Evolutionary conservation across 1,284 basidiomycete species (phyloP).

Genomic region (Veloporphyrellus conicus): DNA sequence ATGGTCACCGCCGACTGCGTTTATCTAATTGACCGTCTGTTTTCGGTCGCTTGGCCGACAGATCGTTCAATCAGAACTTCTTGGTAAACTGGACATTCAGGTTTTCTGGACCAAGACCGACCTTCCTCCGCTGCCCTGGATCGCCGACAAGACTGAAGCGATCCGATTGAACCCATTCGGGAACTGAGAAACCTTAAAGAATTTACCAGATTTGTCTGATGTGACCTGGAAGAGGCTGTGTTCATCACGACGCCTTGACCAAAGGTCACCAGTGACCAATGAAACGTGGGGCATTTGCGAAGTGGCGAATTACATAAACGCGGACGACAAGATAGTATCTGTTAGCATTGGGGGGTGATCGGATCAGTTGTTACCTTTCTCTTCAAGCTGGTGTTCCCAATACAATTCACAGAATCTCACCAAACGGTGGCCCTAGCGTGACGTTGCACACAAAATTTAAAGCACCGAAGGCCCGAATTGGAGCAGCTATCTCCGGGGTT

Average conservation of each 20-base stretch:
- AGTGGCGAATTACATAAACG: slow-evolving; percentile 12
- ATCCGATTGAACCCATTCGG: not conserved
- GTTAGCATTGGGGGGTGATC: too few species aligned
- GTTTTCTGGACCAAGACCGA: slow-evolving; percentile 26
- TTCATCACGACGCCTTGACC: slow-evolving; percentile 17
- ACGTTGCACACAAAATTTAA: slow-evolving; percentile 44
- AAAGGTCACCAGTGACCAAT: slow-evolving; percentile 7
- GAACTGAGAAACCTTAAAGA: not conserved
- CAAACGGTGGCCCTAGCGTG: slow-evolving; percentile 42
- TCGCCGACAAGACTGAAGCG: not conserved
- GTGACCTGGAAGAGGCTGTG: not conserved
- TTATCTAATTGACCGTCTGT: too few species aligned
- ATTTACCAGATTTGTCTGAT: not conserved
- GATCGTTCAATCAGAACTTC: not conserved
- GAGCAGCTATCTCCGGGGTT: not conserved
- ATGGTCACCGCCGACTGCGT: too few species aligned
- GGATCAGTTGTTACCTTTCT: too few species aligned
- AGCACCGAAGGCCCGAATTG: not conserved
- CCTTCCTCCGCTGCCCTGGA: not conserved
- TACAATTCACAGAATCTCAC: too few species aligned
- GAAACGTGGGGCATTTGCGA: slow-evolving; percentile 16
- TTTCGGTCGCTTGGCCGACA: too few species aligned
- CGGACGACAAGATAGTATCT: too few species aligned
- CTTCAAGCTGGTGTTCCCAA: too few species aligned
- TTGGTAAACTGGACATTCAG: slow-evolving; percentile 25